These are phyloP conservation scores for Bullera alba DNA, from an alignment of 768 basidiomycete species.

Conservation along the genomic window DNA sequence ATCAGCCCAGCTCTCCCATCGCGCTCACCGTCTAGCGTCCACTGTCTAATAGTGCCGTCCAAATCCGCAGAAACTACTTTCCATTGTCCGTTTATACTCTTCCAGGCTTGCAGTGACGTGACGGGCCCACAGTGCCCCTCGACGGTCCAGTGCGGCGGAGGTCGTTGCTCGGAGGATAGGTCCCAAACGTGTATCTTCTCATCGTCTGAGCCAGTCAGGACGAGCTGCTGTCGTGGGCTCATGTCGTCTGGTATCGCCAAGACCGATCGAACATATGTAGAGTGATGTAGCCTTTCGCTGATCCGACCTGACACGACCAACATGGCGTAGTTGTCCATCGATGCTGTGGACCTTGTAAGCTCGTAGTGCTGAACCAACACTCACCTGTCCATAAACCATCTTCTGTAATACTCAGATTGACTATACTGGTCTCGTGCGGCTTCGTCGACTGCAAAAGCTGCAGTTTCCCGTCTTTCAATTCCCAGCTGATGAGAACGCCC, in stretches of 20 bases:
- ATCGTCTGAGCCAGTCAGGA: slow-evolving; percentile 69
- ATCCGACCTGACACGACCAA: too few species aligned
- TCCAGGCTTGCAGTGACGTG: slow-evolving; percentile 67
- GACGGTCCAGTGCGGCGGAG: slow-evolving; percentile 40
- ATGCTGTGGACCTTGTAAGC: slow-evolving; percentile 54
- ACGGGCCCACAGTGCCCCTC: slow-evolving; percentile 92
- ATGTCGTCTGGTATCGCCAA: slow-evolving; percentile 54
- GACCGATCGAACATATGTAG: slow-evolving; percentile 66
- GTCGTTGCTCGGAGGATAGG: slow-evolving; percentile 52
- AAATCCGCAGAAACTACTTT: slow-evolving; percentile 74
- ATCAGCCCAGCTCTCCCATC: neutral
- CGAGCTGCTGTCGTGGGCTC: slow-evolving; percentile 54
- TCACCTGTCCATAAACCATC: slow-evolving; percentile 85
- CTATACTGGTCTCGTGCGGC: slow-evolving; percentile 76
- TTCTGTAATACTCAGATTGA: slow-evolving; percentile 59
- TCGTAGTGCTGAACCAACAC: slow-evolving; percentile 11
- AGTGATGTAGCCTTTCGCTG: slow-evolving; percentile 50
- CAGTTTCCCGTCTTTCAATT: slow-evolving; percentile 36
- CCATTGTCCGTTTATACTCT: slow-evolving; percentile 52
- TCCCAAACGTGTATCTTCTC: slow-evolving; percentile 78
- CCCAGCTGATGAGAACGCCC: slow-evolving; percentile 83
- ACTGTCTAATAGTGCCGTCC: slow-evolving; percentile 79
- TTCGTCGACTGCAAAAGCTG: slow-evolving; percentile 50
- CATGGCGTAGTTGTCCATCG: slow-evolving; percentile 77
- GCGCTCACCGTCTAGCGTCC: slow-evolving; percentile 62